These are phyloP conservation scores for Neurospora sp. DNA, from an alignment of 495 filamentous ascomycete species.

Conservation along the genomic window DNA sequence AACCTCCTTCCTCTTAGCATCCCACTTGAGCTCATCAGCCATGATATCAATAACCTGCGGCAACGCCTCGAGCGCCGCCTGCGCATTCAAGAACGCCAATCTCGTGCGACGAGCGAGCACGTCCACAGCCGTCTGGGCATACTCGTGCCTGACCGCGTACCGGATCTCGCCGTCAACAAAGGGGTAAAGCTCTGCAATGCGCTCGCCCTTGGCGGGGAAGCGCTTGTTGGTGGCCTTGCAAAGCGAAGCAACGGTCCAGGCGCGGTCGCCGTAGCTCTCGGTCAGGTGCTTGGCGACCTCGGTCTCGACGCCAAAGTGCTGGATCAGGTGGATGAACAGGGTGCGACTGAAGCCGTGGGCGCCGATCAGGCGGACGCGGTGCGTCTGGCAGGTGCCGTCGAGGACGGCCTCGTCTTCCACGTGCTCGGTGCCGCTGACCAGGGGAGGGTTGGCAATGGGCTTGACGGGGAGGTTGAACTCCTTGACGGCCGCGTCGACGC, in stretches of 20 bases:
- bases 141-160: conserved; percentile 84
- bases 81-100: conserved; percentile 88
- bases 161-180: conserved; percentile 95
- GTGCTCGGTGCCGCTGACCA: conserved; percentile 67
- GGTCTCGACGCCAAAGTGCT: conserved; percentile 92
- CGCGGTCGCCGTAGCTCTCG: conserved; percentile 84
- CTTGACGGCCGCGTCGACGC: conserved; percentile 80
- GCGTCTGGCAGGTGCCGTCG: conserved; percentile 84
- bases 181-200: conserved; percentile 75
- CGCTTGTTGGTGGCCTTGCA: conserved; percentile 71
- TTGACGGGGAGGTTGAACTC: conserved; percentile 61
- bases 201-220: conserved; percentile 80
- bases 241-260: conserved; percentile 88
- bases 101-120: conserved; percentile 81
- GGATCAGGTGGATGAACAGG: conserved; percentile 96
- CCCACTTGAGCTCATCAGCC: conserved; percentile 81
- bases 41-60: conserved; percentile 89
- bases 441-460: conserved; percentile 50
- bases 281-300: conserved; percentile 89
- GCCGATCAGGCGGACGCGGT: conserved; percentile 79
- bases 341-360: conserved; percentile 93
- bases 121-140: conserved; percentile 89
- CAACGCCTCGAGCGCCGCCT: conserved; percentile 86
- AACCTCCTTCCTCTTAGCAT: conserved; percentile 55
- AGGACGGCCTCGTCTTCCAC: conserved; percentile 65